Percentiles rank a stretch among this genome's conserved stretches.
phyloP scores from a whole-genome alignment of 2,329 filamentous ascomycete species.

The Aureobasidium sp. region DNA sequence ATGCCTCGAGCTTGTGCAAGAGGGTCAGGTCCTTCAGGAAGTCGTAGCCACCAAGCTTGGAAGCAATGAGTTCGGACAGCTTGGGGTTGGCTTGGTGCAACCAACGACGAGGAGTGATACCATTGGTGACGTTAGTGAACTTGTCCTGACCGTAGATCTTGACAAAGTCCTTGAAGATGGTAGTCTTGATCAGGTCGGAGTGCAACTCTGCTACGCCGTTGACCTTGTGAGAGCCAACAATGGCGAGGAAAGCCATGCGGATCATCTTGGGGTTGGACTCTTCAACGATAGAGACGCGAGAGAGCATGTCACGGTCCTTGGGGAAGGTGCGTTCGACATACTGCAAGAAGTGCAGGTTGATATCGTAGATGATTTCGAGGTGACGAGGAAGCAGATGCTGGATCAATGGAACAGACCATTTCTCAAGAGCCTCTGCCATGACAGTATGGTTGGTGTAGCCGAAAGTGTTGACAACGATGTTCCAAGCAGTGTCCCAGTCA shows the following conservation, averaged over 20 bases:
- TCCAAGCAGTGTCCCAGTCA: slow-evolving; percentile 89
- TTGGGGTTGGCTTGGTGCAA: slow-evolving; percentile 94
- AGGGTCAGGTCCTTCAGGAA: slow-evolving; percentile 87
- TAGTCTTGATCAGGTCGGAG: slow-evolving; percentile 95
- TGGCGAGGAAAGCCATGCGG: slow-evolving; percentile 89
- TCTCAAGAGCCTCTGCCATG: slow-evolving; percentile 91
- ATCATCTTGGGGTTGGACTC: slow-evolving; percentile 97
- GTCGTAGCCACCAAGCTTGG: slow-evolving; percentile 71
- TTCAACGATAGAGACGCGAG: slow-evolving; percentile 91
- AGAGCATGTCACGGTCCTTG: slow-evolving; percentile 75
- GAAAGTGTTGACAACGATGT: slow-evolving; percentile 58
- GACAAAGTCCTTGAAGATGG: slow-evolving; percentile 99
- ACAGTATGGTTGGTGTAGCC: slow-evolving; percentile 99
- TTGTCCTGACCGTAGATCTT: slow-evolving; percentile 91
- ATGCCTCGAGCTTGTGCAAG: slow-evolving; percentile 78
- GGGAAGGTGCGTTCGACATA: slow-evolving; percentile 84
- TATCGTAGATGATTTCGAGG: slow-evolving; percentile 95
- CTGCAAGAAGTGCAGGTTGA: slow-evolving; percentile 92
- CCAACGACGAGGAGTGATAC: slow-evolving; percentile 93
- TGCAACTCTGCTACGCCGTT: slow-evolving; percentile 97
- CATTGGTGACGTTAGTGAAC: slow-evolving; percentile 98
- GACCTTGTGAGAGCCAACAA: slow-evolving; percentile 98
- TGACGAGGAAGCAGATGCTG: slow-evolving; percentile 91
- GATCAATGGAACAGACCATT: slow-evolving; percentile 90
- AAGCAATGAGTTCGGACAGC: slow-evolving; percentile 83